A percentile compares a stretch with the other conserved stretches of the same genome.
These are phyloP conservation scores for Dalbergia cochinchinensis DNA, from an alignment of 306 rosid species.

Conservation along the genomic window DNA sequence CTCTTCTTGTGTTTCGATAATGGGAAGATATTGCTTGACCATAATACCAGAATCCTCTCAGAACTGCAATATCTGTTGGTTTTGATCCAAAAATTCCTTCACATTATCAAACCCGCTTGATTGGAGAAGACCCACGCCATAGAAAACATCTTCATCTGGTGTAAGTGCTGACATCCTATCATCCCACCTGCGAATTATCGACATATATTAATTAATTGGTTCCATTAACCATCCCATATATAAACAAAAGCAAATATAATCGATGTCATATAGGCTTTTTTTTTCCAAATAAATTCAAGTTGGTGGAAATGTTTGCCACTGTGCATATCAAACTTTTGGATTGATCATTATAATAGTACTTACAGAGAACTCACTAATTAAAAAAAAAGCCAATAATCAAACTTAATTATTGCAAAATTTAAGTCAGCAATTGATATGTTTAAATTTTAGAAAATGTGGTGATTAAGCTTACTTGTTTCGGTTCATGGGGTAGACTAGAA, in stretches of 20 bases:
- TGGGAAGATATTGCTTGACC: constrained; percentile 59
- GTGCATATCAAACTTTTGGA: no score
- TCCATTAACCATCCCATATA: neutral
- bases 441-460: neutral
- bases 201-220: constrained; percentile 47
- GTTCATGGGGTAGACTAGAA: constrained; percentile 58
- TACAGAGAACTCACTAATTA: no score
- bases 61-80: constrained; percentile 50
- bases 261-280: no score
- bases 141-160: constrained; percentile 71
- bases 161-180: constrained; percentile 59
- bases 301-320: no score
- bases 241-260: no score
- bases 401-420: neutral
- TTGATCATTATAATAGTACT: no score
- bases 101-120: constrained; percentile 39
- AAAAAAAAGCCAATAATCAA: no score
- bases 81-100: constrained; percentile 49
- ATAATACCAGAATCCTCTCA: constrained; percentile 51
- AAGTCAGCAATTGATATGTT: neutral
- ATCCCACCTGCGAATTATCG: constrained; percentile 62
- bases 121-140: constrained; percentile 28
- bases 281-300: no score
- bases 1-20: constrained; percentile 47
- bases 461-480: constrained; percentile 57